Evolutionary conservation across 352 stramenopile genomes (phyloP).

Genomic region (Achlya hypogyna): DNA sequence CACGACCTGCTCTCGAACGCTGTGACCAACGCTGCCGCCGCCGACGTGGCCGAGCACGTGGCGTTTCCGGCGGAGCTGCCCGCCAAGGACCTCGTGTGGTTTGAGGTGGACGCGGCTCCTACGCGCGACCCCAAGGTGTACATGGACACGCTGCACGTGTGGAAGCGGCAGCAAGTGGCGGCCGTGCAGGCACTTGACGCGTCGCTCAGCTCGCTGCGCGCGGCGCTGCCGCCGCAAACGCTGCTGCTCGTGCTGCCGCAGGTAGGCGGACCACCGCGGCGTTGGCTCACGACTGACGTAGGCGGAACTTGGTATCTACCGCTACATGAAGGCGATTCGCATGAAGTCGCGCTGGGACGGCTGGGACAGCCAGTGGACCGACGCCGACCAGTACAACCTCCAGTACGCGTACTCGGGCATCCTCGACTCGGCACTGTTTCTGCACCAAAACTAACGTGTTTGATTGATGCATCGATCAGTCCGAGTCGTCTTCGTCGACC

Average conservation of each 20-base stretch:
- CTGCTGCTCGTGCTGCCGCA: conserved; percentile 62
- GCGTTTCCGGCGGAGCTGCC: neutral
- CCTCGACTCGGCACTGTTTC: conserved; percentile 71
- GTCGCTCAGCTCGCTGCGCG: conserved; percentile 36
- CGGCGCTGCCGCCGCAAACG: conserved; percentile 37
- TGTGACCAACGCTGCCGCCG: neutral
- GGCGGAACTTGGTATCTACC: conserved; percentile 54
- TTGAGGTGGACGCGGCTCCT: conserved; percentile 54
- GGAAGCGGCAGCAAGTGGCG: conserved; percentile 48
- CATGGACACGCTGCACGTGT: conserved; percentile 44
- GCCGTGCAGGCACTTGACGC: conserved; percentile 42
- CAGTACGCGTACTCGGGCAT: conserved; percentile 54
- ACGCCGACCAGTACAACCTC: conserved; percentile 52
- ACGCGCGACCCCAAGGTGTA: conserved; percentile 40
- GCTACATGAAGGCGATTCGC: conserved; percentile 62
- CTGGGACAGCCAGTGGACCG: conserved; percentile 33
- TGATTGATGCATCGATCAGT: conserved; percentile 36
- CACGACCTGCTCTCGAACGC: conserved; percentile 22
- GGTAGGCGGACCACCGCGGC: conserved; percentile 3
- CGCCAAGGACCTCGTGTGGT: conserved; percentile 52
- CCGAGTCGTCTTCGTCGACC: conserved; percentile 63
- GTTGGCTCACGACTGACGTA: conserved; percentile 1
- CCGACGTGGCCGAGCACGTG: neutral
- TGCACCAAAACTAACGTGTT: conserved; percentile 23
- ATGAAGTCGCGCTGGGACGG: conserved; percentile 70